A percentile compares a stretch with the other conserved stretches of the same genome.
phyloP scores from a whole-genome alignment of 2,329 filamentous ascomycete species.

The Aspergillus novoparasiticus region DNA sequence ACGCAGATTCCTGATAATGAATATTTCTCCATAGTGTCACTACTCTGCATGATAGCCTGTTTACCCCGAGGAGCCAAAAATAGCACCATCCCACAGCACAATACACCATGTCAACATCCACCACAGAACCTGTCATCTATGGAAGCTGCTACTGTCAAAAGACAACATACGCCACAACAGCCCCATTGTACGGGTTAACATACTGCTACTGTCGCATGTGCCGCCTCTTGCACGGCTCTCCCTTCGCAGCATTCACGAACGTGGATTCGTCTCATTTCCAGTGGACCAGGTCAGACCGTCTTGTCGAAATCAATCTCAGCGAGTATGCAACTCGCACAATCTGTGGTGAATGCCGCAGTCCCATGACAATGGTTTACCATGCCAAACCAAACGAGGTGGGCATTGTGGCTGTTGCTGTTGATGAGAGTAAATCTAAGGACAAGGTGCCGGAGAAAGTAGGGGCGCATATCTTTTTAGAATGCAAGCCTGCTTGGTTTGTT shows the following conservation, averaged over 20 bases:
- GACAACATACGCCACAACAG: conserved; percentile 2
- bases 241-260: conserved; percentile 4
- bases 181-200: conserved; percentile 4
- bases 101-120: too few species aligned
- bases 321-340: not conserved
- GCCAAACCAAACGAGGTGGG: not conserved
- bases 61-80: too few species aligned
- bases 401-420: conserved; percentile 6
- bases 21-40: too few species aligned
- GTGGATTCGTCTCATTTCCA: conserved; percentile 5
- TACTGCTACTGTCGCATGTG: conserved; percentile 11
- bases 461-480: not conserved
- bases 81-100: too few species aligned
- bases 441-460: not conserved
- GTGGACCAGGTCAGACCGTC: not conserved
- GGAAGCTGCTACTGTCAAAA: conserved; percentile 5
- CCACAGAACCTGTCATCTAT: not conserved
- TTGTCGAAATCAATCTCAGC: not conserved
- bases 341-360: conserved; percentile 3
- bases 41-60: too few species aligned
- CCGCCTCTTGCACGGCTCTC: conserved; percentile 6
- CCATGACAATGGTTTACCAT: conserved; percentile 8
- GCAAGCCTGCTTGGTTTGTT: not conserved
- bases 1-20: too few species aligned
- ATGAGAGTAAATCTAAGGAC: not conserved